Conservation (phyloP, 106 monocot species). For the Dioscorea dumetorum region DNA sequence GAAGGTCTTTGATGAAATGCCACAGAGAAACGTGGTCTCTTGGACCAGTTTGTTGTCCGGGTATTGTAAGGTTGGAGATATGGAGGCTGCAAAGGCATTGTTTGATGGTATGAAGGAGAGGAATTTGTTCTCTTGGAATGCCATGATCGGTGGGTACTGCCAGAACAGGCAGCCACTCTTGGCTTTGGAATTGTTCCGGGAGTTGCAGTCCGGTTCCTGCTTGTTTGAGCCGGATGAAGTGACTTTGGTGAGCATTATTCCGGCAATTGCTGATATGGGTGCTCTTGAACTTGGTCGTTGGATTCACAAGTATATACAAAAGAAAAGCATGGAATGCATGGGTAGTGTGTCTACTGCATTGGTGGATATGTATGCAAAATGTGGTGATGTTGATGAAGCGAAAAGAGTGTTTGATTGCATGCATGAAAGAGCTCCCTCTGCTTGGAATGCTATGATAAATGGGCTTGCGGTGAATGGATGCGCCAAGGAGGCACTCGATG, state of each 20-base stretch:
- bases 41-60: conserved; percentile 51
- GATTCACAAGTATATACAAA: conserved; percentile 36
- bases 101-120: conserved; percentile 34
- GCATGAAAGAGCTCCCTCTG: conserved; percentile 5
- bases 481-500: conserved; percentile 29
- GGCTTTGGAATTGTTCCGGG: conserved; percentile 32
- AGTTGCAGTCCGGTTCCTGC: conserved; percentile 23
- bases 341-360: conserved; percentile 27
- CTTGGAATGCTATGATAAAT: conserved; percentile 51
- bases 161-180: conserved; percentile 23
- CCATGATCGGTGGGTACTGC: conserved; percentile 41
- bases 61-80: conserved; percentile 30
- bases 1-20: conserved; percentile 35
- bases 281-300: conserved; percentile 38
- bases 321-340: conserved; percentile 13
- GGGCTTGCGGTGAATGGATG: conserved; percentile 39
- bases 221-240: conserved; percentile 32
- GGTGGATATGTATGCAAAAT: conserved; percentile 57
- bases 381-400: conserved; percentile 38
- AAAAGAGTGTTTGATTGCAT: conserved; percentile 26
- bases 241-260: conserved; percentile 41
- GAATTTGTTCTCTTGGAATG: conserved; percentile 46
- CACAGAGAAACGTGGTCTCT: conserved; percentile 29
- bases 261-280: conserved; percentile 37
- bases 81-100: conserved; percentile 22